These are phyloP conservation scores for Solanum tacnaense DNA, from an alignment of 257 asterid genomes.

Conservation along the genomic window DNA sequence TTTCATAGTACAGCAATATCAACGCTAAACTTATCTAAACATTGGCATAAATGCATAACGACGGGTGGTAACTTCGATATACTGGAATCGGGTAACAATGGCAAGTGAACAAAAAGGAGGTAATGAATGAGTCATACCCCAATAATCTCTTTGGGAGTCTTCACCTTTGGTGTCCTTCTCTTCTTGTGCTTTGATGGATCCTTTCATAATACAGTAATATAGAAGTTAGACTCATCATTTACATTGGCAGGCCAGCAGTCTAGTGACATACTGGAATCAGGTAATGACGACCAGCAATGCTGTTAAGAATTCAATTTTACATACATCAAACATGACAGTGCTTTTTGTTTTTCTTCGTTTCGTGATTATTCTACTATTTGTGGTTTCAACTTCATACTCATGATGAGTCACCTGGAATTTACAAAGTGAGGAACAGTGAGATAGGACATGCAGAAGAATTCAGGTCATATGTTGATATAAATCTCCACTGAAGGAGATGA, in stretches of 20 bases:
- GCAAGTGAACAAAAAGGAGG: neutral
- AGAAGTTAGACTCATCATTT: neutral
- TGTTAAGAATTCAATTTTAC: conserved; percentile 4
- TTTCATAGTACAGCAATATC: conserved; percentile 18
- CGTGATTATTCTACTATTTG: conserved; percentile 82
- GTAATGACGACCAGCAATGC: neutral
- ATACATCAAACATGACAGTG: conserved; percentile 92
- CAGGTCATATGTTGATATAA: neutral
- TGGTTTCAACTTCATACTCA: conserved; percentile 93
- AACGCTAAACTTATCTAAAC: neutral
- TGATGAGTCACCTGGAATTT: conserved; percentile 69
- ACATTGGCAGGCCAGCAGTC: neutral
- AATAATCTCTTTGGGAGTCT: conserved; percentile 44
- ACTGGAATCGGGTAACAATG: neutral
- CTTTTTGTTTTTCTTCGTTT: conserved; percentile 79
- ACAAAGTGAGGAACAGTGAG: conserved; percentile 2
- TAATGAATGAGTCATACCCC: conserved; percentile 34
- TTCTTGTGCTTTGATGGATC: conserved; percentile 62
- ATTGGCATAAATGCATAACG: neutral
- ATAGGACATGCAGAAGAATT: neutral
- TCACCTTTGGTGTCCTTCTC: conserved; percentile 52
- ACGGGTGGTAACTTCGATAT: neutral
- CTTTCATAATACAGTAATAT: conserved; percentile 24
- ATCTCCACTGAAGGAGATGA: neutral
- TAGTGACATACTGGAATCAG: neutral